Evolutionary conservation across 1,284 basidiomycete species (phyloP).

Genomic region (Cryptococcus deneoformans): DNA sequence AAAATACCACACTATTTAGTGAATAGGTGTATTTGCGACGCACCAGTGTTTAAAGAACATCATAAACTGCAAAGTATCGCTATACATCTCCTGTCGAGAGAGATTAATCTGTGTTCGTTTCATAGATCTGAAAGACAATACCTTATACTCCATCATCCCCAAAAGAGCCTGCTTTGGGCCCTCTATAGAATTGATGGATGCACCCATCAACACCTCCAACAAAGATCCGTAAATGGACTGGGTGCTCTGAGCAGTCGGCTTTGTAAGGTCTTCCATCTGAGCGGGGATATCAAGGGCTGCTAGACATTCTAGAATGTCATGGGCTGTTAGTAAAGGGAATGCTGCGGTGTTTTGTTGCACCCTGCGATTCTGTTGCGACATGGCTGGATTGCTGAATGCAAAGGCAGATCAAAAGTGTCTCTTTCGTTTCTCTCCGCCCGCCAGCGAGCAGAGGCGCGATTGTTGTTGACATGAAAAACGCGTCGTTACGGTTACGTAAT

Average conservation of each 20-base stretch:
- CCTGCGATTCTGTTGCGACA: conserved; percentile 24
- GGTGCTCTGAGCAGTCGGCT: conserved; percentile 65
- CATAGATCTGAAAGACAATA: conserved; percentile 38
- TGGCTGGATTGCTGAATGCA: conserved; percentile 5
- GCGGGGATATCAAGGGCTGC: conserved; percentile 50
- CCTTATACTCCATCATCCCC: conserved; percentile 53
- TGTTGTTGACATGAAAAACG: conserved; percentile 11
- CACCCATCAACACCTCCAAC: conserved; percentile 65
- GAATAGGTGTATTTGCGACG: conserved; percentile 1
- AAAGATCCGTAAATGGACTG: conserved; percentile 54
- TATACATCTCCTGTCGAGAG: conserved; percentile 60
- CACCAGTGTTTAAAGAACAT: conserved; percentile 67
- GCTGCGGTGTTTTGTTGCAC: conserved; percentile 17
- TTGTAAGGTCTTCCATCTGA: conserved; percentile 64
- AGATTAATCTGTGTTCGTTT: neutral
- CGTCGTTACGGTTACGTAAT: conserved; percentile 10
- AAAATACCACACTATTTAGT: neutral
- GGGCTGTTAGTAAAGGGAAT: conserved; percentile 36
- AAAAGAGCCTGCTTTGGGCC: conserved; percentile 60
- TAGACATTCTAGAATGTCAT: conserved; percentile 37
- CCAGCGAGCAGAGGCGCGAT: too few relatives aligned
- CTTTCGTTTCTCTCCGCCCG: neutral
- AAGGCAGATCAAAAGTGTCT: neutral
- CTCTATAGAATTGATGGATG: conserved; percentile 61
- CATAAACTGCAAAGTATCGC: conserved; percentile 58